Conservation (phyloP, 225 moss, liverwort and hornwort genomes). For the Bryoerythrophyllum caledonicum region DNA sequence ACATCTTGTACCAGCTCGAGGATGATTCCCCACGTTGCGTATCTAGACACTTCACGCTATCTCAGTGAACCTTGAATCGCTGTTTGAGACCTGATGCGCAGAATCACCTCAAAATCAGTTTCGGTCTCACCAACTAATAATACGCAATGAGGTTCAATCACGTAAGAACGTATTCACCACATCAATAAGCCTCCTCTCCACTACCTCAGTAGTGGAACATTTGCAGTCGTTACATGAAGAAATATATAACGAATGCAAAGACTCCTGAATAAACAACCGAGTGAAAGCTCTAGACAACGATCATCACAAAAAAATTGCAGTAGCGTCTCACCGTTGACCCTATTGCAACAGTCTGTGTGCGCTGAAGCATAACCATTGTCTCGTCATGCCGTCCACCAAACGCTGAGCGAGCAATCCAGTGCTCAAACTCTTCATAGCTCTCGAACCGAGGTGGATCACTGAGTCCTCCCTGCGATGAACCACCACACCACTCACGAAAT, state of each 20-base stretch:
- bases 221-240: not conserved
- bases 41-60: conserved; percentile 34
- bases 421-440: conserved; percentile 63
- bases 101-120: conserved; percentile 21
- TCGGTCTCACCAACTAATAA: not conserved
- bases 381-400: conserved; percentile 65
- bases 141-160: not conserved
- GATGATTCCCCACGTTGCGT: conserved; percentile 13
- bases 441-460: conserved; percentile 49
- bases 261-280: not conserved
- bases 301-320: conserved; percentile 10
- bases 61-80: conserved; percentile 47
- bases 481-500: conserved; percentile 26
- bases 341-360: conserved; percentile 58
- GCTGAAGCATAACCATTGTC: conserved; percentile 61
- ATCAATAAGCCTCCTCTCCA: not conserved
- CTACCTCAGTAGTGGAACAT: not conserved
- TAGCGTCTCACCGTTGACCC: conserved; percentile 44
- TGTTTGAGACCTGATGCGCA: conserved; percentile 44
- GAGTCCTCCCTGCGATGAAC: conserved; percentile 39
- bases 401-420: conserved; percentile 61
- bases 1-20: conserved; percentile 30
- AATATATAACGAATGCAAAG: not conserved
- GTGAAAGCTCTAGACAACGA: not conserved
- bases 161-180: not conserved